Percentiles rank a stretch among this genome's conserved stretches.
Evolutionary conservation across 805 yeast genomes (phyloP).

Genomic region (Candida pini): DNA sequence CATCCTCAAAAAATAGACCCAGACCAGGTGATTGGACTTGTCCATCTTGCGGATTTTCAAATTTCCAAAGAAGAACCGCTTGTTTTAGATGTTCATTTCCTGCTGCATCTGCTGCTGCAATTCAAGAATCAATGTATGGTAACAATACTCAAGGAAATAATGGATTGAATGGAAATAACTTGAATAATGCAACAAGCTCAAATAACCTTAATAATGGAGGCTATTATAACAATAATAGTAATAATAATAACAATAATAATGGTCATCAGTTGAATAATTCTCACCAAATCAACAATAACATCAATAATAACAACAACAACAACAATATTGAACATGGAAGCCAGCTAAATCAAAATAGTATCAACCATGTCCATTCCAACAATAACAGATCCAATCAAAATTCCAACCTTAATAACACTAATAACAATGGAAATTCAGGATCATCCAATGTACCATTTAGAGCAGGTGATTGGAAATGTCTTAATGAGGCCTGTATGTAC

Average conservation of each 20-base stretch:
- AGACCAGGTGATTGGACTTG: conserved; percentile 99
- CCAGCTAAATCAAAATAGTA: conserved; percentile 11
- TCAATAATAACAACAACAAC: conserved; percentile 8
- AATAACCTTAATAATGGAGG: conserved; percentile 15
- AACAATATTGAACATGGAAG: conserved; percentile 7
- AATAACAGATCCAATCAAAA: conserved; percentile 9
- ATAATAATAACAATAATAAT: conserved; percentile 11
- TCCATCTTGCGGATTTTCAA: conserved; percentile 91
- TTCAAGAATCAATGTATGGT: conserved; percentile 54
- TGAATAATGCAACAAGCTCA: too few relatives aligned
- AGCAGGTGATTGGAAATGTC: conserved; percentile 96
- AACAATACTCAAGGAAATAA: conserved; percentile 4
- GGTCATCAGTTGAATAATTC: conserved; percentile 8
- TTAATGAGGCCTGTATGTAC: conserved; percentile 69
- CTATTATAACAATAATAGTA: conserved; percentile 7
- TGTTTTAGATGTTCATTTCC: conserved; percentile 93
- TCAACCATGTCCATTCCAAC: conserved; percentile 10
- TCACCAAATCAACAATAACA: conserved; percentile 14
- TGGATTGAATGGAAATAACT: neutral
- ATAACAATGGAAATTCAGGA: conserved; percentile 8
- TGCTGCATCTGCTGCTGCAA: conserved; percentile 63
- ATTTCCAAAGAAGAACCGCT: conserved; percentile 89
- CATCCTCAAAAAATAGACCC: conserved; percentile 78
- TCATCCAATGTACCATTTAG: conserved; percentile 75
- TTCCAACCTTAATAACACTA: neutral